phyloP scores from a whole-genome alignment of 495 filamentous ascomycete genomes.

The Penicillium paradoxum region DNA sequence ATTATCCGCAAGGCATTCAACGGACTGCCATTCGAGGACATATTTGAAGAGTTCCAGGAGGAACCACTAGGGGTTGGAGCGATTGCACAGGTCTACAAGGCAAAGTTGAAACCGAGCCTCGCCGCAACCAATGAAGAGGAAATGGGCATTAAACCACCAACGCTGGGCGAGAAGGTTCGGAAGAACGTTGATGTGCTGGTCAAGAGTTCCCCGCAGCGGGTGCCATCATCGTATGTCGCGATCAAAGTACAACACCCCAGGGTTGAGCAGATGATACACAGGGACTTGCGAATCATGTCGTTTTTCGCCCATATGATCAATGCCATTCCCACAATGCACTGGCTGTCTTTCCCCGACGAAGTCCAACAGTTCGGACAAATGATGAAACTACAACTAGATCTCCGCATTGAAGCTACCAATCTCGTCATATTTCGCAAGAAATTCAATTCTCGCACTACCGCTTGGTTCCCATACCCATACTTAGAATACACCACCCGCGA shows the following conservation, averaged over 20 bases:
- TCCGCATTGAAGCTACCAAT: constrained; percentile 92
- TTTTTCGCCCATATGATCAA: constrained; percentile 88
- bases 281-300: constrained; percentile 88
- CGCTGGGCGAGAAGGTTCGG: constrained; percentile 61
- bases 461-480: constrained; percentile 95
- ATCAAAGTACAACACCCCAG: constrained; percentile 94
- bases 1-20: constrained; percentile 78
- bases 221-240: constrained; percentile 90
- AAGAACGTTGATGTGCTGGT: constrained; percentile 81
- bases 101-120: constrained; percentile 79
- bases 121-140: constrained; percentile 57
- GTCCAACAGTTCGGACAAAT: constrained; percentile 92
- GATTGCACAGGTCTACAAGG: constrained; percentile 97
- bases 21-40: constrained; percentile 74
- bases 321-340: constrained; percentile 89
- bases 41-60: constrained; percentile 96
- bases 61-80: constrained; percentile 89
- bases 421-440: constrained; percentile 83
- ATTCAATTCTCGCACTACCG: constrained; percentile 83
- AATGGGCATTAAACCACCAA: constrained; percentile 41
- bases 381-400: constrained; percentile 95
- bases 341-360: constrained; percentile 94
- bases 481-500: constrained; percentile 83
- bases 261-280: constrained; percentile 80
- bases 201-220: constrained; percentile 76